Evolutionary conservation across 768 basidiomycete genomes (phyloP).

Genomic region (Leccinum sublutescens): DNA sequence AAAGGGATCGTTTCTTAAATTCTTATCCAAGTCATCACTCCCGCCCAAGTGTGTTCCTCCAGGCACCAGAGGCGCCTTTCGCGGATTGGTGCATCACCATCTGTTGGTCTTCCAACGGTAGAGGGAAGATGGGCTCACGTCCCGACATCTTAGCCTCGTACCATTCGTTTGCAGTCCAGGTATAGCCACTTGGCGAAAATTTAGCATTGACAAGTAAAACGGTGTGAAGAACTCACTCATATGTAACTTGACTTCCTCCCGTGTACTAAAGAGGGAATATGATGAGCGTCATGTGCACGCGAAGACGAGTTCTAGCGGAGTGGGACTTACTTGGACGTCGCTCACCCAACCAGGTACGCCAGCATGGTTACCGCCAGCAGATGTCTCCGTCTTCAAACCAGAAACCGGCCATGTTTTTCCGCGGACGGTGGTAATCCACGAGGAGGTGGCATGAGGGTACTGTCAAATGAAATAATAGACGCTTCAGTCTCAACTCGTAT

Average conservation of each 20-base stretch:
- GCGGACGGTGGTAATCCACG: constrained; percentile 42
- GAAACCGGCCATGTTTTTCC: constrained; percentile 36
- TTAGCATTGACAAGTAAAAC: too few species aligned
- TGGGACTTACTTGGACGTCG: constrained; percentile 34
- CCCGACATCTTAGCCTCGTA: constrained; percentile 36
- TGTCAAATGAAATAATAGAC: background rate
- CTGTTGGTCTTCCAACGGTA: background rate
- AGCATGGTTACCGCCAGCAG: constrained; percentile 32
- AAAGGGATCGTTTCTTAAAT: background rate
- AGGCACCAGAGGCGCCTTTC: constrained; percentile 50
- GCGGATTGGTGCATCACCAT: background rate
- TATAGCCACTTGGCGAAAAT: constrained; percentile 35
- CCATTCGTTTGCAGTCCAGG: constrained; percentile 55
- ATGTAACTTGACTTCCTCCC: constrained; percentile 42
- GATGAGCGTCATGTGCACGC: background rate
- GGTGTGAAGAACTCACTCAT: constrained; percentile 30
- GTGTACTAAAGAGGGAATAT: constrained; percentile 33
- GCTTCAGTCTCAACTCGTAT: background rate
- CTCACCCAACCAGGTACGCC: constrained; percentile 43
- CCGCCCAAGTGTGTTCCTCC: constrained; percentile 41
- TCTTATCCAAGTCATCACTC: background rate
- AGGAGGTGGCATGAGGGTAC: constrained; percentile 39
- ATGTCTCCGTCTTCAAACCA: background rate
- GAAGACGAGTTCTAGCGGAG: background rate
- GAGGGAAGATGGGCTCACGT: constrained; percentile 14